Percentiles rank a stretch among this genome's conserved stretches.
Evolutionary conservation across 345 rosid genomes (phyloP).

Genomic region (Microthlaspi erraticum): DNA sequence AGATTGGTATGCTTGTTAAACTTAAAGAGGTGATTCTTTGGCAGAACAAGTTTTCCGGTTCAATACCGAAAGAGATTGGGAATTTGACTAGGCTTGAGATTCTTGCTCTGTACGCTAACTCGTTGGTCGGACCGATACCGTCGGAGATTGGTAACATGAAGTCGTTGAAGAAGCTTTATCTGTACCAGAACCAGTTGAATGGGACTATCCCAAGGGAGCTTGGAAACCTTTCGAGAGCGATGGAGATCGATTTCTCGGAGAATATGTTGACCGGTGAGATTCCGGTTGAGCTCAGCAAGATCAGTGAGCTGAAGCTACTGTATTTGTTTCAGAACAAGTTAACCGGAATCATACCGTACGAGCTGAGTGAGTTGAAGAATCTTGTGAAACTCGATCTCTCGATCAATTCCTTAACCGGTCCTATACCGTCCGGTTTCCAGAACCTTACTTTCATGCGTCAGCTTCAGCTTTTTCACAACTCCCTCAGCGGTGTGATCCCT

Average conservation of each 20-base stretch:
- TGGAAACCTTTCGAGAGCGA: constrained; percentile 70
- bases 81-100: constrained; percentile 61
- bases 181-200: constrained; percentile 80
- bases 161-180: constrained; percentile 69
- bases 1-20: constrained; percentile 68
- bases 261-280: constrained; percentile 73
- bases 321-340: constrained; percentile 83
- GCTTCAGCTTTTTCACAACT: constrained; percentile 88
- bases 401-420: constrained; percentile 72
- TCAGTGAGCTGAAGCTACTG: constrained; percentile 64
- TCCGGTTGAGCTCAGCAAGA: constrained; percentile 69
- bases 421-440: constrained; percentile 74
- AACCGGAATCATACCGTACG: constrained; percentile 76
- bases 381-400: constrained; percentile 85
- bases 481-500: constrained; percentile 73
- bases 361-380: constrained; percentile 67
- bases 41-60: constrained; percentile 72
- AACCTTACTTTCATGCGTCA: constrained; percentile 66
- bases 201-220: constrained; percentile 86
- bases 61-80: constrained; percentile 76
- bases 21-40: constrained; percentile 72
- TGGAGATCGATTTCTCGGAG: constrained; percentile 90
- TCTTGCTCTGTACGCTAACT: constrained; percentile 77
- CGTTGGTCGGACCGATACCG: constrained; percentile 71
- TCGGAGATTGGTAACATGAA: constrained; percentile 71